Conservation (phyloP, 2,329 filamentous ascomycete genomes). For the Diaporthe helianthi region DNA sequence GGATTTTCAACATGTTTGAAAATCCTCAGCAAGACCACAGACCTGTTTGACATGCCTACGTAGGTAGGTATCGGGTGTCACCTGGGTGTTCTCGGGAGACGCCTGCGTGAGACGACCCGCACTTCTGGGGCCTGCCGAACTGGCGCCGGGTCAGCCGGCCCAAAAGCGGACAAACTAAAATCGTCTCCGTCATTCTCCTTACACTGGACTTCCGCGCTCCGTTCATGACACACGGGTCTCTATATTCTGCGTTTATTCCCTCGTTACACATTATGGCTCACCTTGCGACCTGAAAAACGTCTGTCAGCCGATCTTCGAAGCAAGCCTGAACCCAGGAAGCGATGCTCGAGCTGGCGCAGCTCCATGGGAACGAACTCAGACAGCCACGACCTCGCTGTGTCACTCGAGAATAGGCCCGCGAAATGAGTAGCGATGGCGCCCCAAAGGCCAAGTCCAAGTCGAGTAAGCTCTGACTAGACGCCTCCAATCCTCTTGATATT, state of each 20-base stretch:
- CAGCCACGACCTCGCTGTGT: neutral
- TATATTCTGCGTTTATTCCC: neutral
- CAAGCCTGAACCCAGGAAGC: slow-evolving; percentile 11
- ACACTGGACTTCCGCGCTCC: neutral
- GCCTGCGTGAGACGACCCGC: neutral
- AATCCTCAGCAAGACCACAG: neutral
- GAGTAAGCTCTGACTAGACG: slow-evolving; percentile 39
- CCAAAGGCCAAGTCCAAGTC: slow-evolving; percentile 45
- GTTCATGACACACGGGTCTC: neutral
- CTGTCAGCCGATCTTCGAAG: neutral
- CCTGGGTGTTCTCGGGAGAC: neutral
- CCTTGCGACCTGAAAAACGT: slow-evolving; percentile 3
- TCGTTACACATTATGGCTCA: slow-evolving; percentile 19
- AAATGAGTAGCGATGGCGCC: slow-evolving; percentile 45
- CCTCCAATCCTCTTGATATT: neutral
- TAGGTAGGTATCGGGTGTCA: neutral
- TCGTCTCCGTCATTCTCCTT: slow-evolving; percentile 15
- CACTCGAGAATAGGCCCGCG: slow-evolving; percentile 33
- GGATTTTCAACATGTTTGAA: neutral
- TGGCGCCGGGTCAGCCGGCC: slow-evolving; percentile 26
- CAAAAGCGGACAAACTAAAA: slow-evolving; percentile 25
- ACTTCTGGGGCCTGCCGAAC: neutral
- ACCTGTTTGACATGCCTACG: neutral
- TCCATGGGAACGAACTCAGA: slow-evolving; percentile 12
- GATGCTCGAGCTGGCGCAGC: slow-evolving; percentile 27